Evolutionary conservation across 805 yeast genomes (phyloP).

Genomic region (Yamadazyma endophytica): DNA sequence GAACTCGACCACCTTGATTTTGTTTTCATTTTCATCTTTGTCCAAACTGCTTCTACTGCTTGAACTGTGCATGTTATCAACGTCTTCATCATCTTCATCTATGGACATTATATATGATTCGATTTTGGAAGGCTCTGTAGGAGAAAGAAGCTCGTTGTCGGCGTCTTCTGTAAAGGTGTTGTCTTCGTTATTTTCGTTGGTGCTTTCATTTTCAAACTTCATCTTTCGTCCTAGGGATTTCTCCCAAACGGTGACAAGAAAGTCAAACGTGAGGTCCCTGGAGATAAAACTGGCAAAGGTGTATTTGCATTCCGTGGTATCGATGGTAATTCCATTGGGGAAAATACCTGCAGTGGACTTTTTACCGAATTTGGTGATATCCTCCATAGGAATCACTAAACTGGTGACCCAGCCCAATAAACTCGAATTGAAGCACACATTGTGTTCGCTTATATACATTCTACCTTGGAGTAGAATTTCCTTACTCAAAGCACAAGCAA

Average conservation of each 20-base stretch:
- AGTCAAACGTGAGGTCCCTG: slow-evolving; percentile 70
- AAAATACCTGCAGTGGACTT: slow-evolving; percentile 83
- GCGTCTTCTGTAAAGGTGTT: slow-evolving; percentile 15
- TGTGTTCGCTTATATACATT: slow-evolving; percentile 71
- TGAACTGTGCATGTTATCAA: slow-evolving; percentile 11
- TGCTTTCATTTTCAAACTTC: slow-evolving; percentile 11
- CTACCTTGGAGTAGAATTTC: slow-evolving; percentile 89
- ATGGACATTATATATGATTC: slow-evolving; percentile 38
- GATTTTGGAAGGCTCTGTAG: slow-evolving; percentile 9
- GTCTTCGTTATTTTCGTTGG: slow-evolving; percentile 14
- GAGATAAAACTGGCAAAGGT: slow-evolving; percentile 85
- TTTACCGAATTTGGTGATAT: slow-evolving; percentile 71
- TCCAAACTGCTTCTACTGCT: not conserved
- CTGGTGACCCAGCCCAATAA: slow-evolving; percentile 89
- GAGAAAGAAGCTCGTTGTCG: slow-evolving; percentile 5
- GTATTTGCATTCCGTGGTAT: slow-evolving; percentile 60
- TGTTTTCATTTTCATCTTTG: slow-evolving; percentile 1
- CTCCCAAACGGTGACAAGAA: slow-evolving; percentile 70
- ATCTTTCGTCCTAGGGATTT: slow-evolving; percentile 26
- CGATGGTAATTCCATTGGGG: slow-evolving; percentile 81
- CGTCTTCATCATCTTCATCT: slow-evolving; percentile 29
- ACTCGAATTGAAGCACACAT: slow-evolving; percentile 82
- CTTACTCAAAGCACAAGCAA: slow-evolving; percentile 82
- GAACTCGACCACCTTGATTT: slow-evolving; percentile 24
- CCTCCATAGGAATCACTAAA: slow-evolving; percentile 65